These are phyloP conservation scores for Melanopsichium pennsylvanicum DNA, from an alignment of 1,284 basidiomycete genomes.

Conservation along the genomic window DNA sequence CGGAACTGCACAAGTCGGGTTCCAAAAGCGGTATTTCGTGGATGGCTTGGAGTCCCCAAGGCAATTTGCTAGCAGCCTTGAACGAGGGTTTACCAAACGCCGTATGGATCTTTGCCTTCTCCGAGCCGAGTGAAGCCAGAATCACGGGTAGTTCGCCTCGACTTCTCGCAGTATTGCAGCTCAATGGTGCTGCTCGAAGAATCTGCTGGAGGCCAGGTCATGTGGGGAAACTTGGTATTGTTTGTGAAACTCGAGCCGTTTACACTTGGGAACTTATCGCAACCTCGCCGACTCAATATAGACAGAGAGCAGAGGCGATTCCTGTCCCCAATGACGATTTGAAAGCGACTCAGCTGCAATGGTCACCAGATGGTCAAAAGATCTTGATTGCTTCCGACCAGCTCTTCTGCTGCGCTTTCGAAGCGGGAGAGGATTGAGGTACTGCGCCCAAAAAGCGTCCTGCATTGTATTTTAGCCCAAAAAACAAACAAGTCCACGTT, in stretches of 20 bases:
- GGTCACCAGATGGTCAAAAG: constrained; percentile 85
- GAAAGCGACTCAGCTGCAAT: constrained; percentile 72
- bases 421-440: constrained; percentile 22
- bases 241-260: constrained; percentile 74
- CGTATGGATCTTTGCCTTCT: constrained; percentile 74
- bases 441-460: too few relatives aligned
- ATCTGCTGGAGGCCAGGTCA: constrained; percentile 81
- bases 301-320: constrained; percentile 45
- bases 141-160: constrained; percentile 69
- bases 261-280: constrained; percentile 75
- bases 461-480: too few relatives aligned
- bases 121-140: constrained; percentile 67
- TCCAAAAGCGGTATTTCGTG: constrained; percentile 46
- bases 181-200: constrained; percentile 72
- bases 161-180: constrained; percentile 74
- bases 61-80: constrained; percentile 43
- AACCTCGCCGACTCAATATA: constrained; percentile 1
- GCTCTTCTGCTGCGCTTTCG: constrained; percentile 75
- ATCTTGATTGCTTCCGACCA: constrained; percentile 76
- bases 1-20: constrained; percentile 24
- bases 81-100: constrained; percentile 71
- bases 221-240: constrained; percentile 73
- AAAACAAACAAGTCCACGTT: too few relatives aligned
- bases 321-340: constrained; percentile 49
- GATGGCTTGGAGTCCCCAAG: constrained; percentile 47